These are phyloP conservation scores for Fistulinella cinereoalba DNA, from an alignment of 1,284 basidiomycete genomes.

Conservation along the genomic window DNA sequence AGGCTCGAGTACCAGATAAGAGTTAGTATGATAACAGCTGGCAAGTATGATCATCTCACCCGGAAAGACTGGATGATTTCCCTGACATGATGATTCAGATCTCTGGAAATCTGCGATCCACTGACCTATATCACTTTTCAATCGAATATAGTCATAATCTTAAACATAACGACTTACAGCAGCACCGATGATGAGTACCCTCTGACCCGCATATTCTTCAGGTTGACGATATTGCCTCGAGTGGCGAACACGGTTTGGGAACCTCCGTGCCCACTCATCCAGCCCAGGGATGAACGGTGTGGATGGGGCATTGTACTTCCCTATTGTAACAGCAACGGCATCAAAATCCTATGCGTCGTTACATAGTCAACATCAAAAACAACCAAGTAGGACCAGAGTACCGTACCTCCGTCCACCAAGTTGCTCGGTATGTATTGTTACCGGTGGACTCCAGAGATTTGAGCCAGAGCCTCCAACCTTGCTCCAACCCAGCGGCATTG, in stretches of 20 bases:
- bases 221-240: constrained; percentile 46
- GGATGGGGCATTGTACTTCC: constrained; percentile 7
- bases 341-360: constrained; percentile 7
- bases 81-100: constrained; percentile 2
- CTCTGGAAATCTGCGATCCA: constrained; percentile 10
- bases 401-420: constrained; percentile 15
- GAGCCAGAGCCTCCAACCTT: constrained; percentile 36
- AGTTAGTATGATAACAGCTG: background rate
- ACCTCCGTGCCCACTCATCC: constrained; percentile 35
- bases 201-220: constrained; percentile 37
- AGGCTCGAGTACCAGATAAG: background rate
- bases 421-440: constrained; percentile 29
- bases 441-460: constrained; percentile 30
- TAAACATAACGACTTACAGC: background rate
- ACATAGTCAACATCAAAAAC: background rate
- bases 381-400: background rate
- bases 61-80: constrained; percentile 7
- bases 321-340: constrained; percentile 4
- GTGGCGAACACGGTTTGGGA: constrained; percentile 38
- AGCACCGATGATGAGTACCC: constrained; percentile 46
- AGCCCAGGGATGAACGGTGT: constrained; percentile 7
- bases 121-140: constrained; percentile 2
- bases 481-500: no score
- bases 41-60: constrained; percentile 1
- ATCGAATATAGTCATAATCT: background rate